These are phyloP conservation scores for Alloteropsis semialata DNA, from an alignment of 176 grass and related monocot genomes.

Conservation along the genomic window DNA sequence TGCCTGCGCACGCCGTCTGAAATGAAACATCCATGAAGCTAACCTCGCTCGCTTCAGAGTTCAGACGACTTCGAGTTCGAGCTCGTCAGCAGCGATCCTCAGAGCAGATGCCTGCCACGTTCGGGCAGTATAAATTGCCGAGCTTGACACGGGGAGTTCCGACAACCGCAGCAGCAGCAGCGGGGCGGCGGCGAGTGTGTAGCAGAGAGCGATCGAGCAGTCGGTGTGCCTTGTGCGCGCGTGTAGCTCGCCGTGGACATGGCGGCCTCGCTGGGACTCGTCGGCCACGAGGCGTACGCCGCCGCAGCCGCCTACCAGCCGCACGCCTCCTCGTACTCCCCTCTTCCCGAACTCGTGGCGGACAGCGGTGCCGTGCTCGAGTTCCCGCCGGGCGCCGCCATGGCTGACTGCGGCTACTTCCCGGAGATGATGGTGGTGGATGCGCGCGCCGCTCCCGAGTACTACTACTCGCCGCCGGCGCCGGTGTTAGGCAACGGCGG, in stretches of 20 bases:
- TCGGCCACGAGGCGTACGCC: slow-evolving; percentile 1
- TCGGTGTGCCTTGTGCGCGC: not conserved
- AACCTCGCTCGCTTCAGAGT: not conserved
- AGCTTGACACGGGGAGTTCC: slow-evolving; percentile 11
- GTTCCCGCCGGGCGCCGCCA: not conserved
- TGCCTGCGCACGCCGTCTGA: not conserved
- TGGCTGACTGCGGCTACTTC: slow-evolving; percentile 9
- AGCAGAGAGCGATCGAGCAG: not conserved
- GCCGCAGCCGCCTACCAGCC: not conserved
- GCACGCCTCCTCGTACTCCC: not conserved
- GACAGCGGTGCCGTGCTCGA: not conserved
- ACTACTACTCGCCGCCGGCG: slow-evolving; percentile 1
- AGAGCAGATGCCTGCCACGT: not conserved
- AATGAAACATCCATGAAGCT: slow-evolving; percentile 24
- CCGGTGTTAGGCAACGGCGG: not conserved
- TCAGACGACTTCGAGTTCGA: not conserved
- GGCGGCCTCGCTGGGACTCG: slow-evolving; percentile 42
- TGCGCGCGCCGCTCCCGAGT: not conserved
- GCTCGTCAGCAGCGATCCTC: not conserved
- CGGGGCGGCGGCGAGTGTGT: not conserved
- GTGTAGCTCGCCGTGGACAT: not conserved
- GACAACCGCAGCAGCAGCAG: slow-evolving; percentile 6
- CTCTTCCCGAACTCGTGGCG: not conserved
- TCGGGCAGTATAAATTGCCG: slow-evolving; percentile 31
- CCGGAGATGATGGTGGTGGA: not conserved